phyloP scores from a whole-genome alignment of 352 stramenopile genomes.

The Elongisporangium anandrum region DNA sequence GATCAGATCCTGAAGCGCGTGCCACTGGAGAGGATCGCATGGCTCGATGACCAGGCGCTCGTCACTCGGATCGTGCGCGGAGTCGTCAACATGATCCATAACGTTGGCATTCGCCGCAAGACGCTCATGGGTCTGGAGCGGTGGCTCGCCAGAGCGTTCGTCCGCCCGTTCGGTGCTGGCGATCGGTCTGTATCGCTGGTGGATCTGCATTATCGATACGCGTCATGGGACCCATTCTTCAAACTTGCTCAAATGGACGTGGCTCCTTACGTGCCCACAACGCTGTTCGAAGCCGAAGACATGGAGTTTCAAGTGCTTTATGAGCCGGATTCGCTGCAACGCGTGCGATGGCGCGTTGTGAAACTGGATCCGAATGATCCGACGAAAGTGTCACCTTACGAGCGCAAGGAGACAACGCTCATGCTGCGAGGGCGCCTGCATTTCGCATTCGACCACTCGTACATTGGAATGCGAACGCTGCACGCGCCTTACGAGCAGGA shows the following conservation, averaged over 20 bases:
- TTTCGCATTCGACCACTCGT: constrained; percentile 6
- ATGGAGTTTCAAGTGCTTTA: constrained; percentile 29
- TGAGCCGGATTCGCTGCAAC: constrained; percentile 12
- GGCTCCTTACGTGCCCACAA: constrained; percentile 10
- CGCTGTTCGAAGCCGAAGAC: constrained; percentile 22
- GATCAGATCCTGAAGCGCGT: constrained; percentile 25
- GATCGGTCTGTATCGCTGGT: neutral
- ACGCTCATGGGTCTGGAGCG: constrained; percentile 11
- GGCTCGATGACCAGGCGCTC: constrained; percentile 30
- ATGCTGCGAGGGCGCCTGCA: constrained; percentile 9
- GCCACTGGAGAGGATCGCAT: constrained; percentile 20
- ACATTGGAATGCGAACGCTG: neutral
- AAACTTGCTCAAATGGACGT: neutral
- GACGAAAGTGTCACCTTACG: neutral
- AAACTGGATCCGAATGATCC: constrained; percentile 2
- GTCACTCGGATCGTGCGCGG: constrained; percentile 17
- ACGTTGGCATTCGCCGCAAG: constrained; percentile 22
- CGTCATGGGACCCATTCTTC: neutral
- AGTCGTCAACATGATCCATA: constrained; percentile 40
- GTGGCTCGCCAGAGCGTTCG: neutral
- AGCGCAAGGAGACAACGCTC: constrained; percentile 7
- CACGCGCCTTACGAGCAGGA: constrained; percentile 6
- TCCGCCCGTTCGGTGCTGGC: neutral
- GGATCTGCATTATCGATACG: neutral
- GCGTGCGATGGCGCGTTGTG: constrained; percentile 34